phyloP scores from a whole-genome alignment of 768 basidiomycete genomes.

The Leccinellum rugosiceps region DNA sequence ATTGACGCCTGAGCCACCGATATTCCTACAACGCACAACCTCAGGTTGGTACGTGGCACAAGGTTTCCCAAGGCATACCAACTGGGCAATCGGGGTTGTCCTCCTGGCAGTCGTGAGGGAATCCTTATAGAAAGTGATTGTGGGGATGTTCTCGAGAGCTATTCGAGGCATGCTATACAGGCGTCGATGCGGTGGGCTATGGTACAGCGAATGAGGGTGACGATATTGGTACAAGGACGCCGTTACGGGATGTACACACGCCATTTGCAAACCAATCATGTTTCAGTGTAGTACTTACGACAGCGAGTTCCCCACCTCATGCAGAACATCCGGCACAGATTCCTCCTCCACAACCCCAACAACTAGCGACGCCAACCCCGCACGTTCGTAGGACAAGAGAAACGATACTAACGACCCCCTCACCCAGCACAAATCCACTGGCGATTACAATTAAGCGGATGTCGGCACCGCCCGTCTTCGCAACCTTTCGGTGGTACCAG shows the following conservation, averaged over 20 bases:
- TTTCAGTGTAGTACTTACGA: neutral
- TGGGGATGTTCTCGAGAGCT: slow-evolving; percentile 65
- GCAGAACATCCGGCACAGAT: slow-evolving; percentile 67
- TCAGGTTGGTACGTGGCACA: slow-evolving; percentile 80
- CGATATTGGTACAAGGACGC: slow-evolving; percentile 1
- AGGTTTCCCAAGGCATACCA: slow-evolving; percentile 74
- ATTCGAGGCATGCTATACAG: slow-evolving; percentile 56
- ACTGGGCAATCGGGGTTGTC: slow-evolving; percentile 68
- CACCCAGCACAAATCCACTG: slow-evolving; percentile 93
- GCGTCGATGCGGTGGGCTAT: neutral
- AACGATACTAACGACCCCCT: slow-evolving; percentile 85
- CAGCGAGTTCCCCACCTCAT: slow-evolving; percentile 15
- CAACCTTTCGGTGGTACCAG: slow-evolving; percentile 52
- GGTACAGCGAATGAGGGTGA: neutral
- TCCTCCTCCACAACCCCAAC: slow-evolving; percentile 82
- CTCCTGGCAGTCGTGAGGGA: slow-evolving; percentile 63
- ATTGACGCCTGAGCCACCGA: slow-evolving; percentile 73
- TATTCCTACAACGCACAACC: slow-evolving; percentile 78
- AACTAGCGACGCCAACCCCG: slow-evolving; percentile 74
- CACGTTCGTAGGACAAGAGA: slow-evolving; percentile 70
- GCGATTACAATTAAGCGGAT: slow-evolving; percentile 84
- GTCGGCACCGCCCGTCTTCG: slow-evolving; percentile 49
- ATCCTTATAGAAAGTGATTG: slow-evolving; percentile 78
- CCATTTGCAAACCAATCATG: neutral
- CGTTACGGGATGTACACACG: slow-evolving; percentile 12